Evolutionary conservation across 2,329 filamentous ascomycete genomes (phyloP).

Genomic region (Botrytis aclada): DNA sequence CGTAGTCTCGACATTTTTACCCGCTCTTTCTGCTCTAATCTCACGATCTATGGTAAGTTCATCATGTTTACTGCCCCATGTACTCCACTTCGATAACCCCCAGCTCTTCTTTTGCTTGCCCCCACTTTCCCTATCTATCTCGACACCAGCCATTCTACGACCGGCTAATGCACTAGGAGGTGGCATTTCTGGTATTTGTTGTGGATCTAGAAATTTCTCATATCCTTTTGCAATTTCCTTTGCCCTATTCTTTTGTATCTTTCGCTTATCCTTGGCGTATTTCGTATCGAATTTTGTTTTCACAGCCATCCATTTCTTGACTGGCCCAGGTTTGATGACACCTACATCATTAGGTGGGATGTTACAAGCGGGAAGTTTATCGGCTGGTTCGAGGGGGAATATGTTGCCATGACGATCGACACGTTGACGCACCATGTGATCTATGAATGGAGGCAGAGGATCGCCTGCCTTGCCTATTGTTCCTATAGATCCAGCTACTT

Average conservation of each 20-base stretch:
- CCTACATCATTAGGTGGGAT: conserved; percentile 67
- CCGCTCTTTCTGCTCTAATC: conserved; percentile 49
- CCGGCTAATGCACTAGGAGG: conserved; percentile 82
- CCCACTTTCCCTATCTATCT: conserved; percentile 44
- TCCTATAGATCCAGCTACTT: neutral
- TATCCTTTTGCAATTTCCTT: conserved; percentile 72
- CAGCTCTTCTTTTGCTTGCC: conserved; percentile 63
- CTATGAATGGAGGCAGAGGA: conserved; percentile 71
- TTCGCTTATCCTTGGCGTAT: conserved; percentile 66
- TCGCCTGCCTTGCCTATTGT: conserved; percentile 83
- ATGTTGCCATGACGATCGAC: conserved; percentile 76
- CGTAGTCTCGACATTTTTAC: conserved; percentile 38
- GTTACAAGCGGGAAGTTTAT: conserved; percentile 62
- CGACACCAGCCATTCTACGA: conserved; percentile 52
- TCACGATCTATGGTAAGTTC: conserved; percentile 65
- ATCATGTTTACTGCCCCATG: conserved; percentile 89
- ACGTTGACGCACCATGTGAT: conserved; percentile 89
- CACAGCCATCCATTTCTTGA: conserved; percentile 78
- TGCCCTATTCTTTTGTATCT: conserved; percentile 69
- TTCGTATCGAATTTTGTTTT: conserved; percentile 70
- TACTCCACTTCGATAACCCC: conserved; percentile 78
- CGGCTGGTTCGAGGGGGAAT: conserved; percentile 61
- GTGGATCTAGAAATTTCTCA: conserved; percentile 56
- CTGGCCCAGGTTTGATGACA: conserved; percentile 73
- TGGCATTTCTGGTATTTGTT: conserved; percentile 64